These are phyloP conservation scores for Byssothecium circinans DNA, from an alignment of 2,329 filamentous ascomycete genomes.

Conservation along the genomic window DNA sequence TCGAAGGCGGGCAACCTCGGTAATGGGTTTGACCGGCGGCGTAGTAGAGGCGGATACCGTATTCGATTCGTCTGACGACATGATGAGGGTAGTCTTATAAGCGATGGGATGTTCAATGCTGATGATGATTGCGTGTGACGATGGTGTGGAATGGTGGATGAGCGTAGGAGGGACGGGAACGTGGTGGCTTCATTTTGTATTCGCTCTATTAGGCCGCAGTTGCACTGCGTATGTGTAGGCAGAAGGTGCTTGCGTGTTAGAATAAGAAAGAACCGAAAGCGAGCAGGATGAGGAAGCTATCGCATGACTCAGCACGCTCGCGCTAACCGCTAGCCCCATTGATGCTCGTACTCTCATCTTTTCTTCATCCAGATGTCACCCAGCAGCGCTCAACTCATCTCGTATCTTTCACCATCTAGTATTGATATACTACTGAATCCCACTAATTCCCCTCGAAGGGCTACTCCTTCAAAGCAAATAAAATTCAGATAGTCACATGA, in stretches of 20 bases:
- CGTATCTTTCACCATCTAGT: too few species aligned
- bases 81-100: not conserved
- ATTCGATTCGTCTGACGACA: not conserved
- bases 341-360: too few species aligned
- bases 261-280: too few species aligned
- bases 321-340: too few species aligned
- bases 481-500: too few species aligned
- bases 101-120: not conserved
- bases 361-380: too few species aligned
- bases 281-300: too few species aligned
- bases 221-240: not conserved
- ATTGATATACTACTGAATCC: too few species aligned
- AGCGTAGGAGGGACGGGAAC: not conserved
- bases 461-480: too few species aligned
- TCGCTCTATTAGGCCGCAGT: not conserved
- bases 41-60: not conserved
- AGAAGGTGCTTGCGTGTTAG: conserved; percentile 1
- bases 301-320: too few species aligned
- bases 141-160: not conserved
- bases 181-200: not conserved
- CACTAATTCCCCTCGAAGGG: too few species aligned
- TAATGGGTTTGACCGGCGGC: not conserved
- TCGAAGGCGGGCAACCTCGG: not conserved
- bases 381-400: too few species aligned
- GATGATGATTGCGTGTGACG: not conserved